A percentile compares a stretch with the other conserved stretches of the same genome.
phyloP scores from a whole-genome alignment of 805 yeast species.

The Phaffomyces opuntiae region DNA sequence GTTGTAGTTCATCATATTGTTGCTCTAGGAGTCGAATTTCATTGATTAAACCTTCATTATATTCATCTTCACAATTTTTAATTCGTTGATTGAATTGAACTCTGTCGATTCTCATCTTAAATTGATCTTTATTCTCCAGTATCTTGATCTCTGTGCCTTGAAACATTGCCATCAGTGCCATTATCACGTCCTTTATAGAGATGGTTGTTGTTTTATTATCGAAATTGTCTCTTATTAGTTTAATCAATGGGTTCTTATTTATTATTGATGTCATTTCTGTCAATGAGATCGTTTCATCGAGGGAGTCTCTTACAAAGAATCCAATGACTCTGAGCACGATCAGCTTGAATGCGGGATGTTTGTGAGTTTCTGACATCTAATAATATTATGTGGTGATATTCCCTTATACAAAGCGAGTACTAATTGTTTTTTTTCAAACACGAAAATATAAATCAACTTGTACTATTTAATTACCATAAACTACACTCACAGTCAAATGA shows the following conservation, averaged over 20 bases:
- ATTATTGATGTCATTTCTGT: slow-evolving; percentile 17
- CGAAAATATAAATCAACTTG: not conserved
- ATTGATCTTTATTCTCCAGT: slow-evolving; percentile 19
- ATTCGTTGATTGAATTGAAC: slow-evolving; percentile 15
- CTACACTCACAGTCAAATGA: not conserved
- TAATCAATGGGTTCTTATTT: slow-evolving; percentile 15
- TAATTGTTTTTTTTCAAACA: not conserved
- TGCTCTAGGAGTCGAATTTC: not conserved
- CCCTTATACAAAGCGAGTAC: not conserved
- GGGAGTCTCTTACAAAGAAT: slow-evolving; percentile 17
- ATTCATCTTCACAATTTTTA: slow-evolving; percentile 4
- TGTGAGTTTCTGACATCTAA: not conserved
- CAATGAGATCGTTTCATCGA: slow-evolving; percentile 18
- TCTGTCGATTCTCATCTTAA: slow-evolving; percentile 16
- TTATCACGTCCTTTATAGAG: slow-evolving; percentile 18
- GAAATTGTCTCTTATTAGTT: slow-evolving; percentile 6
- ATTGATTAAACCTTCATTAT: slow-evolving; percentile 2
- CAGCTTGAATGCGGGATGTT: slow-evolving; percentile 16
- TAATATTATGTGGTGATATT: not conserved
- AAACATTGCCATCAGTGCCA: slow-evolving; percentile 20
- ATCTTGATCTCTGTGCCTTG: slow-evolving; percentile 18
- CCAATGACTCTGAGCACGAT: slow-evolving; percentile 22
- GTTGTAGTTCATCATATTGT: not conserved
- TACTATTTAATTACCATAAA: too few relatives aligned
- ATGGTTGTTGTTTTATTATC: slow-evolving; percentile 7